These are phyloP conservation scores for Capsicum pubescens DNA, from an alignment of 257 asterid species.

Conservation along the genomic window DNA sequence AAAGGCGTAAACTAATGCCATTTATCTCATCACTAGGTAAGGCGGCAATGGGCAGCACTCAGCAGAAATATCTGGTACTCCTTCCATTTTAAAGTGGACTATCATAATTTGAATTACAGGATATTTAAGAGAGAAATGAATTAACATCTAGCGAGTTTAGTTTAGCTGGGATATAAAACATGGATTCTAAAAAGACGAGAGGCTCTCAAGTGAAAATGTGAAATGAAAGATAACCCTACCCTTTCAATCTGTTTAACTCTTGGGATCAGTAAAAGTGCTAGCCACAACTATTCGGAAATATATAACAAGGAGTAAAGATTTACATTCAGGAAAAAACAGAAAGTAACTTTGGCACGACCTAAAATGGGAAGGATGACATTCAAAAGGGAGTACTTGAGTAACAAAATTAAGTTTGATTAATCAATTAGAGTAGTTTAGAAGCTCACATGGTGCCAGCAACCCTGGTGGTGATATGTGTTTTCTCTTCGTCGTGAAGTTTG, in stretches of 20 bases:
- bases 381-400: not conserved
- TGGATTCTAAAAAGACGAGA: not conserved
- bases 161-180: not conserved
- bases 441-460: slow-evolving; percentile 63
- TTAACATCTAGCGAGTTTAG: not conserved
- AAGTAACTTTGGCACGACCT: not conserved
- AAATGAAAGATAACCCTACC: not conserved
- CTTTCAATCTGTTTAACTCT: not conserved
- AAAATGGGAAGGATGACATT: not conserved
- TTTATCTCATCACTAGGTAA: not conserved
- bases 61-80: not conserved
- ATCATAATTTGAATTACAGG: not conserved
- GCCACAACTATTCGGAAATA: not conserved
- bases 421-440: not conserved
- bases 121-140: not conserved
- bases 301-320: not conserved
- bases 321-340: not conserved
- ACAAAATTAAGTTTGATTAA: slow-evolving; percentile 18
- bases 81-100: not conserved
- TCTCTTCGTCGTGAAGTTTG: too few relatives aligned
- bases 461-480: too few relatives aligned
- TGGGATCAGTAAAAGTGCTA: not conserved
- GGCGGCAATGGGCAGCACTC: not conserved
- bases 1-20: not conserved
- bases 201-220: not conserved